Evolutionary conservation across 139 green algal genomes (phyloP).

Genomic region (Diplosphaera chodatii): DNA sequence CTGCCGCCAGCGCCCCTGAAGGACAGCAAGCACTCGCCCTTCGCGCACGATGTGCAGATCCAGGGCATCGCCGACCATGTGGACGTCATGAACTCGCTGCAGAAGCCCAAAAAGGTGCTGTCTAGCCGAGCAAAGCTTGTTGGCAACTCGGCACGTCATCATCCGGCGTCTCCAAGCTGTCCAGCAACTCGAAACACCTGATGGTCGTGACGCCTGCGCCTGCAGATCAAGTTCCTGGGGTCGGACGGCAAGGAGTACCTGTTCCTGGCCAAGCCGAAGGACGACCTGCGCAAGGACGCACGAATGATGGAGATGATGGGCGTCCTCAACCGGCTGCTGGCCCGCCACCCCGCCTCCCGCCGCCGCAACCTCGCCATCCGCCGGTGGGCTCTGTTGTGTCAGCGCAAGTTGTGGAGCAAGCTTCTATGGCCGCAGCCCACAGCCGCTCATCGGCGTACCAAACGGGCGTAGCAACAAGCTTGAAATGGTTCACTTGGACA

Average conservation of each 20-base stretch:
- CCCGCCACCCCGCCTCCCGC: conserved; percentile 38
- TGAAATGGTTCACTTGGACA: no score
- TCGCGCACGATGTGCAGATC: conserved; percentile 55
- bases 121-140: neutral
- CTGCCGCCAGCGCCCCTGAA: conserved; percentile 30
- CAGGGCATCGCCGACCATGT: conserved; percentile 73
- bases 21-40: conserved; percentile 14
- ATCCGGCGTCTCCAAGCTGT: no score
- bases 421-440: no score
- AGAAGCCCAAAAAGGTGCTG: conserved; percentile 87
- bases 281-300: conserved; percentile 96
- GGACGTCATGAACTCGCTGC: conserved; percentile 69
- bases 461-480: no score
- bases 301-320: conserved; percentile 92
- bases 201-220: neutral
- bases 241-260: conserved; percentile 76
- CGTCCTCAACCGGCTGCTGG: conserved; percentile 68
- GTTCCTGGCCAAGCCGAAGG: conserved; percentile 97
- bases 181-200: no score
- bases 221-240: conserved; percentile 61
- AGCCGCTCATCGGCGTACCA: no score
- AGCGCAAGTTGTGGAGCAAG: no score
- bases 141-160: no score
- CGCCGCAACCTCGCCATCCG: conserved; percentile 72
- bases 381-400: conserved; percentile 49